These are phyloP conservation scores for Ailanthus altissimus DNA, from an alignment of 345 rosid genomes.

Conservation along the genomic window DNA sequence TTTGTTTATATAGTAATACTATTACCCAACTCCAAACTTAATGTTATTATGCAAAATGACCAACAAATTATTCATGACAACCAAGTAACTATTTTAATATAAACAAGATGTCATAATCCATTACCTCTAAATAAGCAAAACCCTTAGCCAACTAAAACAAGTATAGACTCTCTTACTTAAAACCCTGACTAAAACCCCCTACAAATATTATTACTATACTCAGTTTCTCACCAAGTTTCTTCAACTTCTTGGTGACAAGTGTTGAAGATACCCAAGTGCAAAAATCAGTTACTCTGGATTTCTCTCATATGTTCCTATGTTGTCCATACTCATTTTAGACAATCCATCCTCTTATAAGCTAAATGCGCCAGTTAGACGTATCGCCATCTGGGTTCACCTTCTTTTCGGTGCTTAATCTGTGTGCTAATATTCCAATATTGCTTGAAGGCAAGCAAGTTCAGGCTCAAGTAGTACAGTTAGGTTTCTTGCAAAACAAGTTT, in stretches of 20 bases:
- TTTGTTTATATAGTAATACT: no score
- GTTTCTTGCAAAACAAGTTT: slow-evolving; percentile 38
- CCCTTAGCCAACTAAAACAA: slow-evolving; percentile 36
- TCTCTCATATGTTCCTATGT: slow-evolving; percentile 38
- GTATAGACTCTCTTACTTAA: slow-evolving; percentile 33
- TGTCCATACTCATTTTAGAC: slow-evolving; percentile 20
- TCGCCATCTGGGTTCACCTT: slow-evolving; percentile 49
- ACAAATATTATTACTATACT: background rate
- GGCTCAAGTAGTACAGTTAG: slow-evolving; percentile 47
- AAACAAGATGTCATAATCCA: slow-evolving; percentile 4
- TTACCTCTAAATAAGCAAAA: slow-evolving; percentile 19
- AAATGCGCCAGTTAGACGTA: slow-evolving; percentile 36
- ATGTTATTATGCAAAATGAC: background rate
- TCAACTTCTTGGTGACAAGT: slow-evolving; percentile 22
- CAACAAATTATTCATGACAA: slow-evolving; percentile 18
- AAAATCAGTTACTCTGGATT: slow-evolving; percentile 35
- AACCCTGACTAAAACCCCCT: slow-evolving; percentile 17
- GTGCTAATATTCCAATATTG: slow-evolving; percentile 46
- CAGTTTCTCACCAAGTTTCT: slow-evolving; percentile 27
- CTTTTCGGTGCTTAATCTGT: slow-evolving; percentile 73
- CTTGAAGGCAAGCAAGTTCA: slow-evolving; percentile 54
- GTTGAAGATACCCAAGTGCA: slow-evolving; percentile 39
- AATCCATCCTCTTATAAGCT: slow-evolving; percentile 32
- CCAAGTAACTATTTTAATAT: background rate
- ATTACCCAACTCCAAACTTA: background rate